Evolutionary conservation across 2,329 filamentous ascomycete species (phyloP), one percentile per base, ranked within the genome.

Genomic region (Phialocephala sp.): DNA sequence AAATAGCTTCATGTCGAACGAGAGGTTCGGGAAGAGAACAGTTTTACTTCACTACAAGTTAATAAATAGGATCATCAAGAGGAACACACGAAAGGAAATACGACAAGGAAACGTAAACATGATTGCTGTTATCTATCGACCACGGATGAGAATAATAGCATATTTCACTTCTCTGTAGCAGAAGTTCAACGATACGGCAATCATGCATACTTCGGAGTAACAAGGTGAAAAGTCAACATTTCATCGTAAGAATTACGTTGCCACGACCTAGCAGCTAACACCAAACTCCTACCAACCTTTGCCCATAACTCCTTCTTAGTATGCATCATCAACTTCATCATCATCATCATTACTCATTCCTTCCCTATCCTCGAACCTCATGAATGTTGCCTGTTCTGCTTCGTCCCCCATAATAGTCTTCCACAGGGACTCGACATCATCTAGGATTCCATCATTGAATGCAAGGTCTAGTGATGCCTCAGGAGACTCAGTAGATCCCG

Each of bases 281-380:
- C 59, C 63, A 60, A 18, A 52, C 64, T 18, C 64, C 50, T 4
- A 2, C 50, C 24, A 32, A 12, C 50, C 8, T 12, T 15, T 12
- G 1, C 37, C 50, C 22, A 20, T 32, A 12, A 52, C 8, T 24
- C 41, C 20, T 66, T n/a, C 20, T 66, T n/a, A 66, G 54, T 64
- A 64, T 32, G 47, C 61, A 11, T 67, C 66, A 60, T 86, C 80
- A 68, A 84, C 85, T 58, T 81, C 77, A 62, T 86, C 83, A 43
- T 87, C 84, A 63, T 91, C 87, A 63, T 91, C 87, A 39, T 85
- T 85, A 66, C 79, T 81, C 35, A 80, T 80, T 15, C 82, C 84
- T 74, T 93, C 89, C 27, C 92, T 85, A 66, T 95, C 91, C 58
- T 89, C 85, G 76, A 97, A 97, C 22, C 85, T 81, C 85, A 97